A percentile compares a stretch with the other conserved stretches of the same genome.
Evolutionary conservation across 371 early-diverging fungal species (phyloP).

Genomic region (Rhizopus sp.): DNA sequence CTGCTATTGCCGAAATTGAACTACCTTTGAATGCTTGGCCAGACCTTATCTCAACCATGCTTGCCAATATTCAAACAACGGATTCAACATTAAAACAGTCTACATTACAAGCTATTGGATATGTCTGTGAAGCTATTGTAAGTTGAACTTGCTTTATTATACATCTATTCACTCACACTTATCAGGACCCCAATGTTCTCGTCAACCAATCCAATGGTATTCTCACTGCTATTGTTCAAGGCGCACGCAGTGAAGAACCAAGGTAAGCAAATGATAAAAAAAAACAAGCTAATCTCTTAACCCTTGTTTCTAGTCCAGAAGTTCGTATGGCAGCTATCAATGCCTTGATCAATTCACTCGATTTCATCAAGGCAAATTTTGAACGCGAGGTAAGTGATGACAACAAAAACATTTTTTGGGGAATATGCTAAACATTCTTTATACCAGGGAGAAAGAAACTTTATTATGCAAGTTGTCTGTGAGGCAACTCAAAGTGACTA

Average conservation of each 20-base stretch:
- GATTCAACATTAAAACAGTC: constrained; percentile 68
- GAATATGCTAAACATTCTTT: not conserved
- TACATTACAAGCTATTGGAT: constrained; percentile 88
- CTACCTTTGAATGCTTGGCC: constrained; percentile 84
- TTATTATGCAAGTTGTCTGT: constrained; percentile 98
- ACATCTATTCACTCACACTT: not conserved
- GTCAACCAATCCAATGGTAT: constrained; percentile 81
- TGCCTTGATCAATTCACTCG: constrained; percentile 92
- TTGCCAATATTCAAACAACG: constrained; percentile 67
- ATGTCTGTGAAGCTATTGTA: constrained; percentile 87
- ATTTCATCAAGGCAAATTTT: constrained; percentile 92
- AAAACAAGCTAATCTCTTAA: not conserved
- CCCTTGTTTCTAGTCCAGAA: constrained; percentile 54
- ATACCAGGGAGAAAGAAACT: constrained; percentile 84
- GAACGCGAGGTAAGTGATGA: constrained; percentile 62
- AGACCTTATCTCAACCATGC: constrained; percentile 78
- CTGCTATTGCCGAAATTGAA: constrained; percentile 92
- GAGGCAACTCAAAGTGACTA: constrained; percentile 87
- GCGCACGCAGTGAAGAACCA: constrained; percentile 88
- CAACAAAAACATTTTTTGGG: not conserved
- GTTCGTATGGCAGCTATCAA: constrained; percentile 87
- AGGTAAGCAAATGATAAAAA: constrained; percentile 26
- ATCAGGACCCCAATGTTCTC: constrained; percentile 76
- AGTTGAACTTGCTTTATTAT: constrained; percentile 15
- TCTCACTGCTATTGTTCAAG: constrained; percentile 90